Evolutionary conservation across 768 basidiomycete genomes (phyloP), one percentile per base, ranked within the genome.

Genomic region (Multifurca ochricompacta): DNA sequence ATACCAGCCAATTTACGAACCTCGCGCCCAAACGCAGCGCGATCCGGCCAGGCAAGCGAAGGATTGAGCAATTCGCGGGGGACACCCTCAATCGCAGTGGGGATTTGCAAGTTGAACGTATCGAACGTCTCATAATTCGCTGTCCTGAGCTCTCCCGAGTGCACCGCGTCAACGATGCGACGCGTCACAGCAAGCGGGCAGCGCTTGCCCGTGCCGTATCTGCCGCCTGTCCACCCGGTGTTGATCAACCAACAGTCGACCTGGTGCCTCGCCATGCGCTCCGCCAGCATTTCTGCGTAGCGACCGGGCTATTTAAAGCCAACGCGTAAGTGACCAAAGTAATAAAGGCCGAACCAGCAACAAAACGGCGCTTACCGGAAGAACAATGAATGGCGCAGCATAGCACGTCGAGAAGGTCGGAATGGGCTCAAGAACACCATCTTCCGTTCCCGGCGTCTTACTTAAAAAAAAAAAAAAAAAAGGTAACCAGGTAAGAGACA

Each of bases 401-500:
- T 97, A 99, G 73, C 96, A 98, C 30, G 94, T 97, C 18, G 93
- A 96, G 81, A 99, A 99, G 37, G 96, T 98, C 21, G 96, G 96
- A 59, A 95, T 94, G 55, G 96, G 96, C 69, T 99, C 96, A 41
- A 96, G 78, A 27, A 99, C 89, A 67, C 95, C 95, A 65, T 97
- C 95, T 68, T 98, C 95, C 3, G 95, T 98, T 51, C 94, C 94
- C n/a, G 94, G 94, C 1, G 94, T 98, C 80, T 98, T 98, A 62
- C 85, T 86, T 43, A 44, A 35, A n/a, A 32, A 18, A 18, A 14
- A 40, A 25, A 4, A 44, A 44, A 35, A n/a, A 32, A 18, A 18
- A 14, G 42, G 27, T 4, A 35, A 65, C 68, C 64, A 64, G 48
- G 43, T 53, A 9, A 50, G 42, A 25, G 28, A 14, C 4, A 10